Percentiles rank a stretch among this genome's conserved stretches.
Evolutionary conservation across 352 stramenopile genomes (phyloP).

Genomic region (Globisporangium canariense): DNA sequence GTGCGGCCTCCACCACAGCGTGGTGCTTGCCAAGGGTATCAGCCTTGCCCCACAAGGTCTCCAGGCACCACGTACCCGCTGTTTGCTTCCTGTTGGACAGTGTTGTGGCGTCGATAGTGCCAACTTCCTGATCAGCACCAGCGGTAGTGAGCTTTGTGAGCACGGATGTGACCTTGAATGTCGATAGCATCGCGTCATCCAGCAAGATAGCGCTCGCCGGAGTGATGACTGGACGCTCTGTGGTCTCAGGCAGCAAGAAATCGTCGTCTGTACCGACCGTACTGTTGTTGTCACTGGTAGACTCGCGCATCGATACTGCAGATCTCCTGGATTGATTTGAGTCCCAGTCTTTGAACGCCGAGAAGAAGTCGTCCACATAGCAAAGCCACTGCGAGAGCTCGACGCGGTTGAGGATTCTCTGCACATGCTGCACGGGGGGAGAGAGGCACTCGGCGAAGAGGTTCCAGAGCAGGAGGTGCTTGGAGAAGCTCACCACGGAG

Average conservation of each 20-base stretch:
- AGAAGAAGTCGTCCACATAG: slow-evolving; percentile 16
- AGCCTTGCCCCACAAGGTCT: slow-evolving; percentile 2
- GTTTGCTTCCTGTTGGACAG: neutral
- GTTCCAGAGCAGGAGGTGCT: slow-evolving; percentile 34
- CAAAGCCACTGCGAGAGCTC: slow-evolving; percentile 16
- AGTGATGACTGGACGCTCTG: neutral
- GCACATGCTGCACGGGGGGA: slow-evolving; percentile 5
- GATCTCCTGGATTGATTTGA: neutral
- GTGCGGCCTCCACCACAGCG: slow-evolving; percentile 9
- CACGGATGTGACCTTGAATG: slow-evolving; percentile 8
- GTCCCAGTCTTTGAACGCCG: slow-evolving; percentile 4
- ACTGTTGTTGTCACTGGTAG: neutral
- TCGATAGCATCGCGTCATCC: slow-evolving; percentile 8
- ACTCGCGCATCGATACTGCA: neutral
- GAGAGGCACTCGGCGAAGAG: slow-evolving; percentile 16
- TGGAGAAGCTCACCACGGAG: neutral
- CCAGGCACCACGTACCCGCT: slow-evolving; percentile 6
- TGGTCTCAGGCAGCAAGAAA: neutral
- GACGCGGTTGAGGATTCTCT: slow-evolving; percentile 1
- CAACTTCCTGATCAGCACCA: neutral
- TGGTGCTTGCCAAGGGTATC: neutral
- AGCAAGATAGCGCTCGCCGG: neutral
- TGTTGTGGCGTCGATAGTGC: neutral
- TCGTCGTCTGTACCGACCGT: neutral
- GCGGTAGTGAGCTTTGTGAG: neutral